Evolutionary conservation across 352 stramenopile species (phyloP).

Genomic region (Phytophthora palmivora): DNA sequence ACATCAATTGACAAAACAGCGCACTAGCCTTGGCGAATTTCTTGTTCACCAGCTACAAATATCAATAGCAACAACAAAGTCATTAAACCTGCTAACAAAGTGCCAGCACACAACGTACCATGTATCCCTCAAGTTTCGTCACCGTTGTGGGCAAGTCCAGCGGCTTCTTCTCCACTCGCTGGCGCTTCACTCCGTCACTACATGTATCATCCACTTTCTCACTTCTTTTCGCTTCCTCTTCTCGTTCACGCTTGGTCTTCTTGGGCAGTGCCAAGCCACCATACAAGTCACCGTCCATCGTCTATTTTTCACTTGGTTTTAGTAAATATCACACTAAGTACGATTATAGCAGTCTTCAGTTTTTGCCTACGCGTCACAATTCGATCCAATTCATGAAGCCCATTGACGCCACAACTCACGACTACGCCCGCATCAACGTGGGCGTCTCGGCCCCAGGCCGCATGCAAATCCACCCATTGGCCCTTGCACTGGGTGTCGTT

Average conservation of each 20-base stretch:
- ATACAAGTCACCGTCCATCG: conserved; percentile 56
- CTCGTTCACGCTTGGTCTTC: conserved; percentile 47
- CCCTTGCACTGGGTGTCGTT: conserved; percentile 66
- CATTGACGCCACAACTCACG: conserved; percentile 33
- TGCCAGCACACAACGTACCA: no score
- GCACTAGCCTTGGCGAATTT: conserved; percentile 76
- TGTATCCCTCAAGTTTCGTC: conserved; percentile 69
- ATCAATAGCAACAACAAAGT: conserved; percentile 7
- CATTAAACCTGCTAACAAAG: conserved; percentile 21
- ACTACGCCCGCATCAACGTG: conserved; percentile 38
- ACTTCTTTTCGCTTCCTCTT: no score
- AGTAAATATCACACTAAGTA: background rate
- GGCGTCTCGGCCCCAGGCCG: conserved; percentile 10
- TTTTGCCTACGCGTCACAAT: conserved; percentile 24
- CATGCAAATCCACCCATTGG: conserved; percentile 68
- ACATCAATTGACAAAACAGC: conserved; percentile 61
- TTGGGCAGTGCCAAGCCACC: conserved; percentile 55
- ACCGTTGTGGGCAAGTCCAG: conserved; percentile 54
- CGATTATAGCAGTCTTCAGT: background rate
- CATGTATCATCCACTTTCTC: background rate
- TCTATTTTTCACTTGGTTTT: background rate
- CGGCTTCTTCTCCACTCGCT: conserved; percentile 32
- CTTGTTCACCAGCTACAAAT: conserved; percentile 65
- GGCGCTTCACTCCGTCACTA: conserved; percentile 32
- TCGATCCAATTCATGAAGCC: conserved; percentile 31